phyloP scores from a whole-genome alignment of 495 filamentous ascomycete genomes.

The Sporormia fimetaria region DNA sequence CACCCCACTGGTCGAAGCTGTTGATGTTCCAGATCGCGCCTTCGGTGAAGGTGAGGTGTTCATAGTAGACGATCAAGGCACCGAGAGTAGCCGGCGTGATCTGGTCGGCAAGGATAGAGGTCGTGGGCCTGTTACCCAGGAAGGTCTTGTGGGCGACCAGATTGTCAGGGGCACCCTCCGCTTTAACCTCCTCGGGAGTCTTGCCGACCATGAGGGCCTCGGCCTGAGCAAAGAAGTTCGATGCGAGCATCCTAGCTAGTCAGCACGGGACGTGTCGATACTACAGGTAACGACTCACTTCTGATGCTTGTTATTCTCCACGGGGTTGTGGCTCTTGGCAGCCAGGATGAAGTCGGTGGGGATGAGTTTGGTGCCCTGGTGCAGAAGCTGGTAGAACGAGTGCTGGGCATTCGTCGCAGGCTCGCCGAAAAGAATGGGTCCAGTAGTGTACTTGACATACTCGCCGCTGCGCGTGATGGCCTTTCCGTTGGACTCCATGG shows the following conservation, averaged over 20 bases:
- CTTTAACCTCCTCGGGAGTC: slow-evolving; percentile 76
- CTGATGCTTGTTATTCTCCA: slow-evolving; percentile 84
- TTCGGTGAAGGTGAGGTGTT: slow-evolving; percentile 96
- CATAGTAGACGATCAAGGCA: slow-evolving; percentile 95
- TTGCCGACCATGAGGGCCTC: slow-evolving; percentile 99
- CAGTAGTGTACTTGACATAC: slow-evolving; percentile 94
- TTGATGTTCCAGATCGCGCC: slow-evolving; percentile 99
- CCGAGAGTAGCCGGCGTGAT: slow-evolving; percentile 91
- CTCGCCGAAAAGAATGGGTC: slow-evolving; percentile 89
- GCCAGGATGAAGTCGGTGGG: slow-evolving; percentile 96
- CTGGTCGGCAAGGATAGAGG: slow-evolving; percentile 83
- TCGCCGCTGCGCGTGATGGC: slow-evolving; percentile 82
- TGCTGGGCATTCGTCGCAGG: slow-evolving; percentile 98
- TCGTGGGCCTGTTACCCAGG: slow-evolving; percentile 93
- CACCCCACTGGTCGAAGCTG: slow-evolving; percentile 98
- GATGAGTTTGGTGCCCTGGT: slow-evolving; percentile 98
- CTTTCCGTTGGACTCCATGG: slow-evolving; percentile 99
- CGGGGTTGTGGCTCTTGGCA: slow-evolving; percentile 90
- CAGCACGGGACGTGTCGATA: not conserved
- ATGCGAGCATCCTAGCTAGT: slow-evolving; percentile 69
- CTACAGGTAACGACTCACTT: slow-evolving; percentile 39
- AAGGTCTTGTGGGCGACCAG: slow-evolving; percentile 98
- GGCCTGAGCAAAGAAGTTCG: slow-evolving; percentile 95
- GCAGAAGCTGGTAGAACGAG: slow-evolving; percentile 98
- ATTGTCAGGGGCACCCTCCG: slow-evolving; percentile 72